These are phyloP conservation scores for Podospora tetraspora DNA, from an alignment of 495 filamentous ascomycete species.

Conservation along the genomic window DNA sequence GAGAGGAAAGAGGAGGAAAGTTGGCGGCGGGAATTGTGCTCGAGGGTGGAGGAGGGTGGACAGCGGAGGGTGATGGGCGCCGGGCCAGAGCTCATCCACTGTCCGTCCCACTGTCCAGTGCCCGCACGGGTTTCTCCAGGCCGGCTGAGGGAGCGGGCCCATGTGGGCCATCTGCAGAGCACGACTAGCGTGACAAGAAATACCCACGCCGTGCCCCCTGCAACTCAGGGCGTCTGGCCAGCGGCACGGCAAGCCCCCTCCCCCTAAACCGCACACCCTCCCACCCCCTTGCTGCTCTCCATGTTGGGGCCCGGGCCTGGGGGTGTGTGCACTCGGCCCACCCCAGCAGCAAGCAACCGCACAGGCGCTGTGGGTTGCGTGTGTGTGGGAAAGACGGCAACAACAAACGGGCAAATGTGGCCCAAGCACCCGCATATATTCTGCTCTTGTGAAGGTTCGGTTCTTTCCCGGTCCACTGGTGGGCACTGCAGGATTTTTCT, in stretches of 20 bases:
- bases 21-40: not conserved
- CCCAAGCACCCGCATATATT: not conserved
- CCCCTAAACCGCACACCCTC: not conserved
- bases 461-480: not conserved
- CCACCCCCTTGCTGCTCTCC: not conserved
- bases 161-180: not conserved
- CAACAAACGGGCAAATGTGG: not conserved
- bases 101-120: not conserved
- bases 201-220: not conserved
- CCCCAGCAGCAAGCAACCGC: not conserved
- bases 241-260: not conserved
- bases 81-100: not conserved
- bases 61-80: not conserved
- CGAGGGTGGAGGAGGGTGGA: not conserved
- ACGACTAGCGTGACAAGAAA: not conserved
- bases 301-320: not conserved
- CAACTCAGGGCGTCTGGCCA: not conserved
- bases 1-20: not conserved
- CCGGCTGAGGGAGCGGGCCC: not conserved
- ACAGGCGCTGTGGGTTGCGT: not conserved
- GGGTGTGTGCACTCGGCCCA: not conserved
- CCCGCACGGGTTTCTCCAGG: not conserved
- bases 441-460: not conserved
- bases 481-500: not conserved
- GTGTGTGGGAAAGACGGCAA: not conserved